Base-by-base conservation (phyloP, 2,329 filamentous ascomycete species). In the Helicocarpus griseus region DNA sequence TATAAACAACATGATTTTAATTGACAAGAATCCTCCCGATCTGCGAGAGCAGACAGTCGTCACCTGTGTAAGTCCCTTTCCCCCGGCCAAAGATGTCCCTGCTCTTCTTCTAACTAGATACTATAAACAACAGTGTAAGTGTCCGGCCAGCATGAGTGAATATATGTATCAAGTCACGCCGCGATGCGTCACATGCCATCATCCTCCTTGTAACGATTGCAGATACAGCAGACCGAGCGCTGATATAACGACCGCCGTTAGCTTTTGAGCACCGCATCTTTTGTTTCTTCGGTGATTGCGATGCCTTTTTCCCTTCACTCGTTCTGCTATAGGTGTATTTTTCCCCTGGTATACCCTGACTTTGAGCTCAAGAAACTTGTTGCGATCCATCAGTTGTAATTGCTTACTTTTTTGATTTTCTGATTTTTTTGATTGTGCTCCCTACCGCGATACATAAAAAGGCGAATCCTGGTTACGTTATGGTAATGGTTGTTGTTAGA, bases 131-230 rank as follows among this genome's bases (percentile, higher is more conserved):
- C 28, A 55, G 53, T 55, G 53, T 41, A 48, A 52, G 19, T 55
- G 54, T 13, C 31, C 22, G 29, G 14, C 26, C n/a, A 26, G 41
- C 13, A 45, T 26, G 21, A 45, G 41, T 29, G 26, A 50, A 21
- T 38, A 53, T 48, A 36, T 53, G 45, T 48, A 47, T 28, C 8
- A 31, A 51, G 1, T 13, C 45, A 45, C 17, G 24, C 43, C 5
- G 5, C 17, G 22, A n/a, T 55, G 54, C 39, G 48, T 49, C 19
- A 14, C 40, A n/a, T 55, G 54, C 43, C 24, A 46, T n/a, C 54
- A 55, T 50, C 13, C 17, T 24, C 54, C 54, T 33, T 55, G 54
- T 29, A 7, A 5, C 24, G 11, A 35, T 35, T 55, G 54, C 28
- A 51, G 17, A 14, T 21, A 28, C 6, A 11, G 8, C 41, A 31